Base-by-base conservation (phyloP, 2,329 filamentous ascomycete genomes). In the Venturia asperata region DNA sequence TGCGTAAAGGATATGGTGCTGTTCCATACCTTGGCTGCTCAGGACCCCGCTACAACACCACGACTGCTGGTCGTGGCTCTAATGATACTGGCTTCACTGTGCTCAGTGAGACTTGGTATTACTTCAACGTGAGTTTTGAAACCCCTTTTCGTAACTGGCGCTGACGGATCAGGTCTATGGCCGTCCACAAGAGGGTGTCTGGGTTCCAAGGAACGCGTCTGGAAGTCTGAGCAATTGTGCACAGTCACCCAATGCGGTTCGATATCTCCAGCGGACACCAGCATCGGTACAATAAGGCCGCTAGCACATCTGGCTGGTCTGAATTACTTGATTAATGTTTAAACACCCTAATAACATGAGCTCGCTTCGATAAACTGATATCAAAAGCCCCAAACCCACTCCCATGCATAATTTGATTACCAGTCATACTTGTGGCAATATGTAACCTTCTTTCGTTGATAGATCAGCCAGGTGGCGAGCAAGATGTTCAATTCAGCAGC, bases 101-200 rank as follows among this genome's bases (percentile, higher is more conserved):
- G 41, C 69, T 89, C 61, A 81, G 73, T 66, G 86, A 89, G 78
- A 78, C 86, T 15, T 89, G 85, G 85, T 89, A 88, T 71, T 88
- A 87, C 70, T 80, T 83, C 72, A 81, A 87, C 73, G 82, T 83
- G 63, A 70, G 70, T 34, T 5, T n/a, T 56, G 9, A 5, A 27
- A 1, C 24, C 4, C 27, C 10, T 62, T 9, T 49, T 49, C 30
- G 5, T 41, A 27, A 49, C 0, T 1, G 55, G 3, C 37, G n/a
- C 10, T 0, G 13, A 45, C 6, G 5, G 4, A 17, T 13, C 19
- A 75, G 73, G 72, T 70, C 1, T 80, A 78, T 65, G 86, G 86
- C 3, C 74, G 79, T 19, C 81, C 84, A 7, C 86, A 88, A 75
- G 75, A 79, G 64, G 78, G 76, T 1, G 73, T 81, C 49, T 79